Evolutionary conservation across 179 eudicot species (phyloP).

Genomic region (Beta corolliflora): DNA sequence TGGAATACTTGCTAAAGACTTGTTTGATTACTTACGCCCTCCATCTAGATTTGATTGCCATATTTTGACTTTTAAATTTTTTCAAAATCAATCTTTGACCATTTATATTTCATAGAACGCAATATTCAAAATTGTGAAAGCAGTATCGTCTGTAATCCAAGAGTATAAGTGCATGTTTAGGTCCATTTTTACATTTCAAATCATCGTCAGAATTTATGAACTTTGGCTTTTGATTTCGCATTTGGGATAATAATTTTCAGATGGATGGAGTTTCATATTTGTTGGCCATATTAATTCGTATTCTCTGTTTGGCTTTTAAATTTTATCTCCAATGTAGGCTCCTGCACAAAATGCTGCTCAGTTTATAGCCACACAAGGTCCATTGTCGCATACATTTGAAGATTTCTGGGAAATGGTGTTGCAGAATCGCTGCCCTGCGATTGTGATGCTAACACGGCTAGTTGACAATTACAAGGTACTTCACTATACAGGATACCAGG

Average conservation of each 20-base stretch:
- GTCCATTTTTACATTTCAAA: not conserved
- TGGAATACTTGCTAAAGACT: not conserved
- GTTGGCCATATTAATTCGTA: not conserved
- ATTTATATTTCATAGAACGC: not conserved
- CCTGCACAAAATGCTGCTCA: conserved; percentile 58
- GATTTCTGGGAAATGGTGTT: conserved; percentile 99
- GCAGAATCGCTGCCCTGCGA: conserved; percentile 74
- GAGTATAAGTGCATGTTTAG: not conserved
- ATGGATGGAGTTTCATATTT: not conserved
- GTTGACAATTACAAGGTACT: conserved; percentile 77
- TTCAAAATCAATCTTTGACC: not conserved
- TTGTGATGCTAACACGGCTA: conserved; percentile 88
- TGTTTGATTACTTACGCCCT: not conserved
- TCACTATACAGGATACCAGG: conserved; percentile 6
- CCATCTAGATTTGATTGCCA: not conserved
- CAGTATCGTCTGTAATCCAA: not conserved
- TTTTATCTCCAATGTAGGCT: conserved; percentile 50
- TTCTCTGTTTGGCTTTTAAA: conserved; percentile 19
- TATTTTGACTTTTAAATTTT: not conserved
- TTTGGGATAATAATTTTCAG: too few species aligned
- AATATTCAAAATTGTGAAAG: not conserved
- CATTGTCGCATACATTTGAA: conserved; percentile 79
- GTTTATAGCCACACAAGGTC: conserved; percentile 98
- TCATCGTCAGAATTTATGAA: not conserved
- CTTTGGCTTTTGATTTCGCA: not conserved